A percentile compares a stretch with the other conserved stretches of the same genome.
Evolutionary conservation across 768 basidiomycete genomes (phyloP).

Genomic region (Terana coerulea): DNA sequence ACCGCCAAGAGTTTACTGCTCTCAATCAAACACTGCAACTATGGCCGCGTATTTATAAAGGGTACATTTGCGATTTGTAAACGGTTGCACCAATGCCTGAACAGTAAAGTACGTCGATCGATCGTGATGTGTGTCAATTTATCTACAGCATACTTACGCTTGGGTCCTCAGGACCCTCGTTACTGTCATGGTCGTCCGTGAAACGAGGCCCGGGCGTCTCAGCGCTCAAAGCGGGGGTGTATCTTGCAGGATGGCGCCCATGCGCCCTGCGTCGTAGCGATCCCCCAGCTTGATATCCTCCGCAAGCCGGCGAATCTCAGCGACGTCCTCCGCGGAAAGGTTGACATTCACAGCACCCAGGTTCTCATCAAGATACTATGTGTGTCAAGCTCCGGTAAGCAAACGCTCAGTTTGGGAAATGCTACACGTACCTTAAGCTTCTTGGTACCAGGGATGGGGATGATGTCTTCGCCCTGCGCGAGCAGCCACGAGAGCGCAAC

Average conservation of each 20-base stretch:
- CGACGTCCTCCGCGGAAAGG: conserved; percentile 24
- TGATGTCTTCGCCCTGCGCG: conserved; percentile 24
- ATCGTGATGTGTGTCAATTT: too few relatives aligned
- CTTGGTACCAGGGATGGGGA: conserved; percentile 22
- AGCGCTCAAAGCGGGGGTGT: conserved; percentile 27
- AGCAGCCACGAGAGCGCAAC: conserved; percentile 30
- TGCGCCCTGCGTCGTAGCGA: conserved; percentile 31
- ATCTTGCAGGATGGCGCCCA: conserved; percentile 29
- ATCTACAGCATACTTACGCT: too few relatives aligned
- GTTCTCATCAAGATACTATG: conserved; percentile 32
- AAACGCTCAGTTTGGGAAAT: not conserved
- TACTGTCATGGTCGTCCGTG: too few relatives aligned
- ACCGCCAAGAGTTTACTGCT: too few relatives aligned
- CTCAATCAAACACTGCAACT: too few relatives aligned
- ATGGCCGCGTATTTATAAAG: too few relatives aligned
- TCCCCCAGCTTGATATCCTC: conserved; percentile 28
- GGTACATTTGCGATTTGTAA: too few relatives aligned
- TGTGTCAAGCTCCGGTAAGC: too few relatives aligned
- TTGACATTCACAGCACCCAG: conserved; percentile 21
- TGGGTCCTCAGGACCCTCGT: too few relatives aligned
- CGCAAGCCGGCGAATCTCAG: conserved; percentile 25
- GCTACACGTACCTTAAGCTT: conserved; percentile 7
- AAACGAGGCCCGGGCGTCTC: too few relatives aligned
- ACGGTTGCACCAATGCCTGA: too few relatives aligned
- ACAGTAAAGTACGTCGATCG: too few relatives aligned